Evolutionary conservation across 2,329 filamentous ascomycete genomes (phyloP), one percentile per base, ranked within the genome.

Genomic region (Rhynchosporium graminicola): DNA sequence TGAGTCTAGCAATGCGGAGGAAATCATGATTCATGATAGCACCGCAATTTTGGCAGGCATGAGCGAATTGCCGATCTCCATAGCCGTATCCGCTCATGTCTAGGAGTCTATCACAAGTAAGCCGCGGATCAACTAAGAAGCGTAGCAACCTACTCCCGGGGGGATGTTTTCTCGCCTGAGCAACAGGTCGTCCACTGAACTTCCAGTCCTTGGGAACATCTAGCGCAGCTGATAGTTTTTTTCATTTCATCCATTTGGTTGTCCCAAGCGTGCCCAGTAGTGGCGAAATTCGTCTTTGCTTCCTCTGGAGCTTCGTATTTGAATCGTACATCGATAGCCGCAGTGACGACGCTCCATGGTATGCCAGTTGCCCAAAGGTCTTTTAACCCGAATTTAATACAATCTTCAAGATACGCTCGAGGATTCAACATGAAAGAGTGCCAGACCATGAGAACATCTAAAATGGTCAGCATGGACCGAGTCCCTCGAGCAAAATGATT

Each of bases 371-470:
- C 76, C 87, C 89, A 92, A 2, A 83, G 73, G 33, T 82, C 77
- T 61, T 79, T 78, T 2, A 80, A 68, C 0, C 83, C 84, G 33
- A 79, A 75, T 7, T 88, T 81, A 60, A 92, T 77, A 70, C 86
- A 87, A 72, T 94, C 90, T 70, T 93, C 89, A 3, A 92, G 81
- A 71, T 87, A 93, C n/a, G 78, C 79, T 46, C 87, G 80, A 0
- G 90, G 90, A 68, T 92, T 93, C 3, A 94, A 82, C 84, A 91
- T 88, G 70, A 91, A 90, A 0, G 88, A 79, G 74, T 94, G 90
- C 87, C 88, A 90, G 0, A 93, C 86, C 87, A 93, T 90, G 26
- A 92, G 75, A 0, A 93, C 84, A 75, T 93, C 90, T 80, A 74
- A 26, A 31, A 68, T 20, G 40, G 46, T 64, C 36, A 63, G 63